A percentile compares a stretch with the other conserved stretches of the same genome.
These are phyloP conservation scores for Logfia minima DNA, from an alignment of 129 eudicot species.

Conservation along the genomic window DNA sequence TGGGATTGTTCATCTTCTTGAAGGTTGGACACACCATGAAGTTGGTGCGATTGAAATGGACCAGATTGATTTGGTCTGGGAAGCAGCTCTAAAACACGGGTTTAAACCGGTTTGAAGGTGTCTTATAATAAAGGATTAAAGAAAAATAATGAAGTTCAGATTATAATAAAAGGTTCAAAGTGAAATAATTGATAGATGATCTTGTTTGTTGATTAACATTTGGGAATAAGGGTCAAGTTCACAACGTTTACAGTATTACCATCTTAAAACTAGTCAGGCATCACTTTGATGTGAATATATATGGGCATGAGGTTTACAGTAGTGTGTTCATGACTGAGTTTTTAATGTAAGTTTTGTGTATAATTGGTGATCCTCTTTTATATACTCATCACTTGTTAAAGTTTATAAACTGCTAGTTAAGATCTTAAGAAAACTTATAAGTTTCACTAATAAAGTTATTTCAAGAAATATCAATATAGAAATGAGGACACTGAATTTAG, in stretches of 20 bases:
- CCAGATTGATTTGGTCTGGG: slow-evolving; percentile 75
- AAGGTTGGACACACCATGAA: slow-evolving; percentile 96
- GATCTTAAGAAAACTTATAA: too few species aligned
- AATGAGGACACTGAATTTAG: not conserved
- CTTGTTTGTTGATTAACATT: not conserved
- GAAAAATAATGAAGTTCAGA: not conserved
- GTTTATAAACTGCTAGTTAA: too few species aligned
- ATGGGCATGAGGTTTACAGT: not conserved
- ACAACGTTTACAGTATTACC: not conserved
- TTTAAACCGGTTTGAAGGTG: slow-evolving; percentile 47
- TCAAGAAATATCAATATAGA: not conserved
- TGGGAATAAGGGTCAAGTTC: not conserved
- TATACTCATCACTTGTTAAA: not conserved
- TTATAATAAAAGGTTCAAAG: not conserved
- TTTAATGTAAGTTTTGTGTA: too few species aligned
- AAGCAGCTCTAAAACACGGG: slow-evolving; percentile 85
- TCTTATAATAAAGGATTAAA: not conserved
- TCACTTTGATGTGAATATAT: not conserved
- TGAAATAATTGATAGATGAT: not conserved
- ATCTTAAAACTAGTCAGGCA: not conserved
- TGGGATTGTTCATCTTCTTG: slow-evolving; percentile 84
- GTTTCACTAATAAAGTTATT: too few species aligned
- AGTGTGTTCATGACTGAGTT: not conserved
- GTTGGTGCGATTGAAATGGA: slow-evolving; percentile 84
- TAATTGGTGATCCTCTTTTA: not conserved